Evolutionary conservation across 352 stramenopile genomes (phyloP).

Genomic region (Elongisporangium senticosum): DNA sequence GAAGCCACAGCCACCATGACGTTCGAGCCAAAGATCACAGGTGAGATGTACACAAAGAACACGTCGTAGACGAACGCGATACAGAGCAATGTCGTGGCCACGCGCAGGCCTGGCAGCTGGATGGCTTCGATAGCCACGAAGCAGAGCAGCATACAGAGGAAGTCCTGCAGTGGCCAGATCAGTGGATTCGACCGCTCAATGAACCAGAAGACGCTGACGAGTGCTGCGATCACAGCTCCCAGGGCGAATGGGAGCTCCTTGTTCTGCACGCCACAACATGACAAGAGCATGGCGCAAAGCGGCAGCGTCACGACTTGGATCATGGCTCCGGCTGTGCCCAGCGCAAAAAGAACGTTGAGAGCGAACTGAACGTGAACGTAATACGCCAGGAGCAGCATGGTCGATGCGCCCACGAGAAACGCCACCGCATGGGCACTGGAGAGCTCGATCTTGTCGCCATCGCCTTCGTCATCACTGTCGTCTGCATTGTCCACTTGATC

Average conservation of each 20-base stretch:
- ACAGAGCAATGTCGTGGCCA: conserved; percentile 77
- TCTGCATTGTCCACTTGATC: neutral
- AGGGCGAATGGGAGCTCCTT: conserved; percentile 9
- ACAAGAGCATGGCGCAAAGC: conserved; percentile 12
- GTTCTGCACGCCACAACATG: neutral
- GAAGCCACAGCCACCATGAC: conserved; percentile 93
- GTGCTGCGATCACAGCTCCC: conserved; percentile 12
- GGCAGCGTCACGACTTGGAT: conserved; percentile 40
- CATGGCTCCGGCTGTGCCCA: conserved; percentile 39
- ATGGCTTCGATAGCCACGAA: conserved; percentile 87
- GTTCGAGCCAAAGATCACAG: conserved; percentile 68
- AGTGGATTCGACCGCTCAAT: conserved; percentile 50
- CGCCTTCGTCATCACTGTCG: neutral
- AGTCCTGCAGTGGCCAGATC: conserved; percentile 85
- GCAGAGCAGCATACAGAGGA: conserved; percentile 86
- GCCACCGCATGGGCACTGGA: conserved; percentile 40
- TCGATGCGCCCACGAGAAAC: conserved; percentile 53
- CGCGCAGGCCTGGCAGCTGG: conserved; percentile 64
- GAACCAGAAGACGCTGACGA: conserved; percentile 42
- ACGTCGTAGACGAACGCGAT: conserved; percentile 92
- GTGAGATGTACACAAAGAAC: conserved; percentile 93
- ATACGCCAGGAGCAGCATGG: conserved; percentile 55
- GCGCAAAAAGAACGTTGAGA: conserved; percentile 51
- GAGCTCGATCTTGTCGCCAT: conserved; percentile 33
- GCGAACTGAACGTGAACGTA: conserved; percentile 54